phyloP scores from a whole-genome alignment of 306 rosid genomes.

The Senna siamea region DNA sequence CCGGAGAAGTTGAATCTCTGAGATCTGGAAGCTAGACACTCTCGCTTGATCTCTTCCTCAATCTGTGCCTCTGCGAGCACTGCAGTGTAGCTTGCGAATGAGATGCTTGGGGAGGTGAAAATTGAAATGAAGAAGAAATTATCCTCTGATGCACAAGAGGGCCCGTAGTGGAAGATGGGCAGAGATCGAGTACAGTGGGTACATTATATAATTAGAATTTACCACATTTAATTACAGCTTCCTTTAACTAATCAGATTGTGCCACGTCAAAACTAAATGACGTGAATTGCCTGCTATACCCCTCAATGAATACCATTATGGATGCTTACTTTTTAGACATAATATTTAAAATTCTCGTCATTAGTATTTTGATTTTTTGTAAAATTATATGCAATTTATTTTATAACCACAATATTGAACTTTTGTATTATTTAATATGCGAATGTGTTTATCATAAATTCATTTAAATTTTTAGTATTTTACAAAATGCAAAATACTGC shows the following conservation, averaged over 20 bases:
- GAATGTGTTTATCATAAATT: no score
- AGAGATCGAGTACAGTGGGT: background rate
- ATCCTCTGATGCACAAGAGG: slow-evolving; percentile 24
- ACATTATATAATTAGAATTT: background rate
- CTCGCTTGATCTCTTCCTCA: background rate
- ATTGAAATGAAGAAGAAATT: slow-evolving; percentile 17
- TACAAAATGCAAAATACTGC: no score
- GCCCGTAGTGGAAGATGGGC: background rate
- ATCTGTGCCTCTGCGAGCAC: slow-evolving; percentile 40
- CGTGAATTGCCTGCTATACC: background rate
- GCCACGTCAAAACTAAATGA: background rate
- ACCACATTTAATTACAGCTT: background rate
- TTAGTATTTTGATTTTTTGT: no score
- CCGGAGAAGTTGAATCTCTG: slow-evolving; percentile 39
- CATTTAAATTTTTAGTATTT: no score
- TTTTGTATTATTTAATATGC: no score
- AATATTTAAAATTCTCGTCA: background rate
- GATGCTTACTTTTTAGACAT: no score
- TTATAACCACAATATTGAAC: no score
- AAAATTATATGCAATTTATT: no score
- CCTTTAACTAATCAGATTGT: background rate
- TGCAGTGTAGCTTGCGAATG: slow-evolving; percentile 25
- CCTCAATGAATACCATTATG: background rate
- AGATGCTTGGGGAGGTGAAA: background rate
- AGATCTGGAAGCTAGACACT: slow-evolving; percentile 55